A percentile compares a stretch with the other conserved stretches of the same genome.
Conservation (phyloP, 768 basidiomycete species). For the Trametes maxima region DNA sequence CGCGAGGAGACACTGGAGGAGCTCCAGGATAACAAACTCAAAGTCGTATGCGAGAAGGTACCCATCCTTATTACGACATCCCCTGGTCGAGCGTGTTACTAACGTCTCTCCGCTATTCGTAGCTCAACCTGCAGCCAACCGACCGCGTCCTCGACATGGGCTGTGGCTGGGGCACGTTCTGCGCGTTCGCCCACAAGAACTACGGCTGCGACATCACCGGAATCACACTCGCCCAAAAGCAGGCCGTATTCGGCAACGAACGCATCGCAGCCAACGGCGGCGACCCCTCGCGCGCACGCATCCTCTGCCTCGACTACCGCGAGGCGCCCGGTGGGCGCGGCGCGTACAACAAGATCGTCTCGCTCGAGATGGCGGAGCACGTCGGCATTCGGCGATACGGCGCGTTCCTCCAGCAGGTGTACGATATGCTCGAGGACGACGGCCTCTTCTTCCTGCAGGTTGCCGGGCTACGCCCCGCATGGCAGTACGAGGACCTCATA, state of each 20-base stretch:
- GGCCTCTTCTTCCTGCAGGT: conserved; percentile 96
- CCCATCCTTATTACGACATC: no score
- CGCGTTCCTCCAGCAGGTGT: conserved; percentile 87
- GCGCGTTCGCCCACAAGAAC: conserved; percentile 95
- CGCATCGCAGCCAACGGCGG: conserved; percentile 72
- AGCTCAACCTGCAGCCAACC: conserved; percentile 76
- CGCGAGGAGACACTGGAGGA: conserved; percentile 84
- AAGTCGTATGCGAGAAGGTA: conserved; percentile 89
- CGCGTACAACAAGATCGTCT: conserved; percentile 91
- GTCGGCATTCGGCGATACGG: conserved; percentile 94
- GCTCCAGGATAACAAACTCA: conserved; percentile 98
- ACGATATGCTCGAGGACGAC: conserved; percentile 91
- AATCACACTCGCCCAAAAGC: conserved; percentile 89
- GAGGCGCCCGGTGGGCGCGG: conserved; percentile 79
- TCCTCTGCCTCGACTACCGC: conserved; percentile 91
- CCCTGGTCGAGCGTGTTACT: background rate
- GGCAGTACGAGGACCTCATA: conserved; percentile 98
- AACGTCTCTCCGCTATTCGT: background rate
- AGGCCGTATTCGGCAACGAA: conserved; percentile 90
- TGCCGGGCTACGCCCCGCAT: conserved; percentile 92
- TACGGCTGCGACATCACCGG: conserved; percentile 96
- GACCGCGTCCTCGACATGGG: conserved; percentile 88
- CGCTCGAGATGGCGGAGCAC: conserved; percentile 99
- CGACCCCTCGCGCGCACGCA: conserved; percentile 73
- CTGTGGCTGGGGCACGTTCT: conserved; percentile 96